Base-by-base conservation (phyloP, 305 asterid genomes). In the Striga hermonthica region DNA sequence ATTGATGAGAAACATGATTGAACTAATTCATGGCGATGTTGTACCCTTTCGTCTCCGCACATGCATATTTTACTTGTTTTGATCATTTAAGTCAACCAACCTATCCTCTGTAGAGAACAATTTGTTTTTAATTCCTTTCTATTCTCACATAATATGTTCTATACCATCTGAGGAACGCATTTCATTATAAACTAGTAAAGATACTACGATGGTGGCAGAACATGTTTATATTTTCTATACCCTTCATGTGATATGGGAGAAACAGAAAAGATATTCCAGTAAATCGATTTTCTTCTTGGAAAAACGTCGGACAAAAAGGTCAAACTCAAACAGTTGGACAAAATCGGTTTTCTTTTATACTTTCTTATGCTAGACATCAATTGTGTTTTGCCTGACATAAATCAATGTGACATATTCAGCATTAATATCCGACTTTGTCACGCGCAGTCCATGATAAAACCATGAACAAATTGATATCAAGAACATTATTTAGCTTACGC, bases 401-500 rank as follows among this genome's bases (percentile, higher is more conserved):
- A 22, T 22, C 31, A 22, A 0, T 0, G 31, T 22, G 9, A 45
- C 68, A 53, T 40, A 13, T 41, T 9, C 13, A 28, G 47, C 13
- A 7, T 36, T 48, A 5, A 39, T 39, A 5, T 56, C 43, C 47
- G 36, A 48, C 28, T 28, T 72, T 38, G 12, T 0, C 47, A 11
- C 49, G 9, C 34, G 56, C 12, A 9, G 34, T 39, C 44, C 39
- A 41, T 16, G 41, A 31, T 13, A 14, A 59, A 38, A 12, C 40
- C 62, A 41, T 53, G 34, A 69, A 58, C 48, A 49, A 36, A 7
- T 28, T 69, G 62, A 60, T 59, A 22, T 38, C 7, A 38, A 60
- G 70, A 52, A 43, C 15, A 63, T 43, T 59, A 36, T 49, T 13
- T 36, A 53, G 36, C 57, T 74, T 53, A 67, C 62, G 61, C 34